Percentiles rank a stretch among this genome's conserved stretches.
Conservation (phyloP, 2,329 filamentous ascomycete species). For the Colletotrichum agaves region DNA sequence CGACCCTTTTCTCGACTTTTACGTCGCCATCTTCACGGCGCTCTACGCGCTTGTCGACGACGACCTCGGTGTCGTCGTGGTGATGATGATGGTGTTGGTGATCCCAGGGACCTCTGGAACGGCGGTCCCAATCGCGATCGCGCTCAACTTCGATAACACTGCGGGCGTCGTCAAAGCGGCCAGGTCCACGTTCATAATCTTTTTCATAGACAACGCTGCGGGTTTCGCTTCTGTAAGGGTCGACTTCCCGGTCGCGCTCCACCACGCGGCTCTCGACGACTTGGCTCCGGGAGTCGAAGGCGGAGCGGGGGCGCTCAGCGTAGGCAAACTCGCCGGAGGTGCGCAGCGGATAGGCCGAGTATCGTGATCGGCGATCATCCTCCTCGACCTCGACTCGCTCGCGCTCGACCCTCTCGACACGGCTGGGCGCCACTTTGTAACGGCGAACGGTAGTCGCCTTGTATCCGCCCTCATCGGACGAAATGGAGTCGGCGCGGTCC, state of each 20-base stretch:
- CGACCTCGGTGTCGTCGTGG: constrained; percentile 52
- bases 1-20: constrained; percentile 63
- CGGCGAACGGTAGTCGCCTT: constrained; percentile 61
- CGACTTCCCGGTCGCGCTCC: constrained; percentile 41
- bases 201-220: constrained; percentile 47
- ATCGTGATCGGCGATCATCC: constrained; percentile 58
- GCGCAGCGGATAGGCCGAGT: constrained; percentile 51
- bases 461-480: constrained; percentile 58
- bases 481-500: constrained; percentile 45
- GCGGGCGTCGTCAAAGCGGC: constrained; percentile 30
- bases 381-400: constrained; percentile 56
- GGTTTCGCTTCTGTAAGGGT: constrained; percentile 39
- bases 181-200: constrained; percentile 44
- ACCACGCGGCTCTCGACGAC: constrained; percentile 40
- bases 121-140: constrained; percentile 47
- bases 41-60: constrained; percentile 54
- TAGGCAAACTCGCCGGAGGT: constrained; percentile 54
- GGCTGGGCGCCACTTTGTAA: constrained; percentile 60
- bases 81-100: constrained; percentile 39
- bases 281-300: constrained; percentile 53
- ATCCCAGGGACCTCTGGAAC: constrained; percentile 46
- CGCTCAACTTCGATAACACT: constrained; percentile 54
- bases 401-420: constrained; percentile 54
- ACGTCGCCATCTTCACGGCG: constrained; percentile 61
- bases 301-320: constrained; percentile 63